Conservation (phyloP, 306 rosid genomes). For the Herpetospermum pedunculosum region DNA sequence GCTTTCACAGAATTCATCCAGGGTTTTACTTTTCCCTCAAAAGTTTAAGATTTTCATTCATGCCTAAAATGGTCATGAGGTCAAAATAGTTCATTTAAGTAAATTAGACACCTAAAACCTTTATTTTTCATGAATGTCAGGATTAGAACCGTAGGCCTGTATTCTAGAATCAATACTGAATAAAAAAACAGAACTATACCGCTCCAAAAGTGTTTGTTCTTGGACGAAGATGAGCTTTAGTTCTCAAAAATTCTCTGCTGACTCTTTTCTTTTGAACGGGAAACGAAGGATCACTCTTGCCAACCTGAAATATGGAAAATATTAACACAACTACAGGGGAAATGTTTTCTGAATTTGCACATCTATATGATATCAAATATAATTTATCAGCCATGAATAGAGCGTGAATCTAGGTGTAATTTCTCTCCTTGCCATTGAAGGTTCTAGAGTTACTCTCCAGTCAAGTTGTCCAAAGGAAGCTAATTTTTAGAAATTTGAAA, state of each 20-base stretch:
- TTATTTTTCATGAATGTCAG: neutral
- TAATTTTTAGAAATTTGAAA: neutral
- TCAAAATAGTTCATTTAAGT: neutral
- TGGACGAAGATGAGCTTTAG: slow-evolving; percentile 91
- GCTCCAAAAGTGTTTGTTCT: slow-evolving; percentile 97
- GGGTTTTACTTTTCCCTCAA: neutral
- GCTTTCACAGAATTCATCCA: neutral
- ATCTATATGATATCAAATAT: neutral
- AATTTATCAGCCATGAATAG: neutral
- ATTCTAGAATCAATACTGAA: neutral
- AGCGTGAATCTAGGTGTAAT: neutral
- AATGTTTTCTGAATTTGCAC: neutral
- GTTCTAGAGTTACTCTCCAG: neutral
- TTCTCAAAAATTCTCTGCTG: slow-evolving; percentile 84
- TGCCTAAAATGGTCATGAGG: neutral
- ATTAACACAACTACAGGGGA: neutral
- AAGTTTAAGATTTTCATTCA: neutral
- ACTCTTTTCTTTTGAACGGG: slow-evolving; percentile 93
- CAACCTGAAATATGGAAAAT: slow-evolving; percentile 41
- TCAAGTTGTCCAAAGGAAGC: neutral
- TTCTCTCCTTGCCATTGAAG: neutral
- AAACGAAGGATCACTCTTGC: slow-evolving; percentile 80
- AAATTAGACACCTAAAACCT: neutral
- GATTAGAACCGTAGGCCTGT: neutral
- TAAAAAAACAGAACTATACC: slow-evolving; percentile 40